Evolutionary conservation across 257 asterid genomes (phyloP).

Genomic region (Rubia yunnanensis): DNA sequence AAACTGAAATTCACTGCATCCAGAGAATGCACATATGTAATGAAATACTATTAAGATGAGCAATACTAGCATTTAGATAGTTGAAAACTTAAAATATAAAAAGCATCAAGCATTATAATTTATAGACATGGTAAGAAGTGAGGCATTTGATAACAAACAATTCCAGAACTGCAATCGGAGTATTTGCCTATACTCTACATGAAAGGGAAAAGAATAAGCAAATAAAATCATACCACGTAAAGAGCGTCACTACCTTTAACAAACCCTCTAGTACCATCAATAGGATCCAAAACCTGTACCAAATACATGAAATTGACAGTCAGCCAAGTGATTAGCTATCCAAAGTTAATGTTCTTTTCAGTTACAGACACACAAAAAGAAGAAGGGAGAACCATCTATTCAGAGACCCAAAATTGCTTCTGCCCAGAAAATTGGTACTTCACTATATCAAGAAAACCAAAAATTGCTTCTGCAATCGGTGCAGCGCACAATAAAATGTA

Average conservation of each 20-base stretch:
- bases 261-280: constrained; percentile 95
- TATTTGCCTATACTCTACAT: neutral
- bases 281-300: constrained; percentile 88
- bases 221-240: constrained; percentile 70
- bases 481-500: neutral
- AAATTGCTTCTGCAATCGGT: neutral
- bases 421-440: neutral
- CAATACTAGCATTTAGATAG: neutral
- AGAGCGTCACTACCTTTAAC: constrained; percentile 84
- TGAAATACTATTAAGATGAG: neutral
- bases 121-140: constrained; percentile 8
- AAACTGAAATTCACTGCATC: neutral
- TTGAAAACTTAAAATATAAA: neutral
- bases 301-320: constrained; percentile 8
- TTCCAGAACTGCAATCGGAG: neutral
- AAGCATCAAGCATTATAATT: neutral
- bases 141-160: neutral
- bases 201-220: neutral
- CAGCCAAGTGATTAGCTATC: constrained; percentile 8
- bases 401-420: too few species aligned
- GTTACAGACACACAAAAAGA: neutral
- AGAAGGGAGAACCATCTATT: neutral
- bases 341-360: neutral
- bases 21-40: neutral
- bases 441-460: neutral